A percentile compares a stretch with the other conserved stretches of the same genome.
phyloP scores from a whole-genome alignment of 176 grass and related monocot genomes.

The Eremochloa ophiuroides region DNA sequence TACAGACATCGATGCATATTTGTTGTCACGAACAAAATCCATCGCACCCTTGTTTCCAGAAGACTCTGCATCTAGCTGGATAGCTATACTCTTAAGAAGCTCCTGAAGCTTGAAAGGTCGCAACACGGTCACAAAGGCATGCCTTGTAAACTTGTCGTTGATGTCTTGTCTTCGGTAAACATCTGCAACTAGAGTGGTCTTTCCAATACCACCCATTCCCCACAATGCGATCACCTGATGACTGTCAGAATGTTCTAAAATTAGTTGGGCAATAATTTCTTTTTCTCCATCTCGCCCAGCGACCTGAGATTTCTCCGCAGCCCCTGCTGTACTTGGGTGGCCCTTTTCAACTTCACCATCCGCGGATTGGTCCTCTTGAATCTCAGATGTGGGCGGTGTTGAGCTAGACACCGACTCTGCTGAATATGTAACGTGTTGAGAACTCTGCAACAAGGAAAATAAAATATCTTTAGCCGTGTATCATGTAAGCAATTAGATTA shows the following conservation, averaged over 20 bases:
- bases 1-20: too few relatives aligned
- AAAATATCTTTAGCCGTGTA: too few relatives aligned
- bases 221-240: too few relatives aligned
- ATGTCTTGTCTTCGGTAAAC: neutral
- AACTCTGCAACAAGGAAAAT: too few relatives aligned
- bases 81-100: too few relatives aligned
- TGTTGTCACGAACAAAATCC: too few relatives aligned
- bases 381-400: neutral
- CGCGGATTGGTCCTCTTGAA: neutral
- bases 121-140: constrained; percentile 2
- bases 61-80: too few relatives aligned
- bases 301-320: neutral
- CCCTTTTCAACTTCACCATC: neutral
- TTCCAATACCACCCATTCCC: too few relatives aligned
- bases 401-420: neutral
- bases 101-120: constrained; percentile 3
- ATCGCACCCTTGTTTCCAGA: neutral
- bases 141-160: neutral
- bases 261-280: neutral
- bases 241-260: neutral
- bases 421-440: too few relatives aligned
- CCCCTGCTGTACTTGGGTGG: neutral
- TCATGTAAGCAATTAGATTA: neutral
- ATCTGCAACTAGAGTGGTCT: neutral
- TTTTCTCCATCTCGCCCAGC: neutral